Conservation (phyloP, 176 grass and related monocot species). For the Lolium multiflorum region DNA sequence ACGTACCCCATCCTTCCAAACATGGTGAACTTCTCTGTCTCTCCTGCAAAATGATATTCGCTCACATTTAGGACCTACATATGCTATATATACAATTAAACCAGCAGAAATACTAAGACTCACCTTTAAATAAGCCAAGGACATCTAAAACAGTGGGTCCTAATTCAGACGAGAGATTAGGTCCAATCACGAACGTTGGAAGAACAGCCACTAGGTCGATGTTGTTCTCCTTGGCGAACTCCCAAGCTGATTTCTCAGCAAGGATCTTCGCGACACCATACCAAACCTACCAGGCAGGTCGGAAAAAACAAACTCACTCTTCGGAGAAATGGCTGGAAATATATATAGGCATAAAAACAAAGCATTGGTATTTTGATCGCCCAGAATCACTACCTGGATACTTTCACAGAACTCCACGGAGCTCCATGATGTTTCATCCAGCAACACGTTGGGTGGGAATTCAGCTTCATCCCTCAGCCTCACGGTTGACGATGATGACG, state of each 20-base stretch:
- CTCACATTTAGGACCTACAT: not conserved
- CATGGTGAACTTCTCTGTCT: constrained; percentile 66
- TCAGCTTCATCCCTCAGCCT: constrained; percentile 69
- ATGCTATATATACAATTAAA: not conserved
- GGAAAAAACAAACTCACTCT: not conserved
- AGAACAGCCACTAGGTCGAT: constrained; percentile 81
- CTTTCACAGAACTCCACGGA: constrained; percentile 66
- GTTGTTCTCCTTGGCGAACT: constrained; percentile 81
- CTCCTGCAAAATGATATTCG: constrained; percentile 46
- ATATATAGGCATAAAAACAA: not conserved
- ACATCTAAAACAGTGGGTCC: constrained; percentile 63
- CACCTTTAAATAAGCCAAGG: constrained; percentile 78
- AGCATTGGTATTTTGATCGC: not conserved
- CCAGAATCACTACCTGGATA: constrained; percentile 55
- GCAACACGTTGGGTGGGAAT: constrained; percentile 41
- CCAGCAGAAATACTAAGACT: not conserved
- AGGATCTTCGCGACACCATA: constrained; percentile 80
- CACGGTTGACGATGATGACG: constrained; percentile 79
- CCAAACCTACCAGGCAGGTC: constrained; percentile 52
- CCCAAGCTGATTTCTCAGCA: constrained; percentile 88
- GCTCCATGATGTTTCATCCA: constrained; percentile 90
- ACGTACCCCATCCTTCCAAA: constrained; percentile 93
- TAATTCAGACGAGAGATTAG: constrained; percentile 62
- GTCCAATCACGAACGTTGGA: constrained; percentile 79
- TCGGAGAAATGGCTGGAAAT: constrained; percentile 20